A percentile compares a stretch with the other conserved stretches of the same genome.
These are phyloP conservation scores for Saprolegnia diclina DNA, from an alignment of 352 stramenopile species.

Conservation along the genomic window DNA sequence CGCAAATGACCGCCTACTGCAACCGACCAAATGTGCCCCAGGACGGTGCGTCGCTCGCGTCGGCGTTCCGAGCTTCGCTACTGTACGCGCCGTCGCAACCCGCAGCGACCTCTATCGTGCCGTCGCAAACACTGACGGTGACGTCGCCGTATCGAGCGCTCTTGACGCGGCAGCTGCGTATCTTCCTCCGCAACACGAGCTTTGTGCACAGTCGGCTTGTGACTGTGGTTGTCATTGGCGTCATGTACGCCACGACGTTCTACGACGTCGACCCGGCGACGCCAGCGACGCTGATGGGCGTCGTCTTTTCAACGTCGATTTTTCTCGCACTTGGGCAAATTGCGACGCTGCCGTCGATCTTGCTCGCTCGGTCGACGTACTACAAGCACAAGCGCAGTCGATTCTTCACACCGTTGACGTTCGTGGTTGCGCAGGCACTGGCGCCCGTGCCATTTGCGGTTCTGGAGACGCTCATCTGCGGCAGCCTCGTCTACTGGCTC, in stretches of 20 bases:
- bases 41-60: slow-evolving; percentile 37
- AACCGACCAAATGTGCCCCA: slow-evolving; percentile 6
- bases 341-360: slow-evolving; percentile 21
- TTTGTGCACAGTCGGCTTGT: slow-evolving; percentile 24
- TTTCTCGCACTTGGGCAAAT: slow-evolving; percentile 28
- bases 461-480: slow-evolving; percentile 21
- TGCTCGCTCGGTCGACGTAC: slow-evolving; percentile 30
- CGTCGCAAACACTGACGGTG: neutral
- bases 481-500: slow-evolving; percentile 29
- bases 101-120: too few relatives aligned
- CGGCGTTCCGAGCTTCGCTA: slow-evolving; percentile 42
- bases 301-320: slow-evolving; percentile 22
- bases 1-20: slow-evolving; percentile 27
- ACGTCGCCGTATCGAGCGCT: neutral
- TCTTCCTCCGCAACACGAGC: slow-evolving; percentile 19
- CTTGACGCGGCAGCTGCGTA: neutral
- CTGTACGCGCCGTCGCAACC: slow-evolving; percentile 32
- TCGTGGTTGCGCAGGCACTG: slow-evolving; percentile 23
- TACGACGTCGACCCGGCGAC: slow-evolving; percentile 24
- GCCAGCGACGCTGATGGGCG: slow-evolving; percentile 20
- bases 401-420: slow-evolving; percentile 26
- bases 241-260: slow-evolving; percentile 26
- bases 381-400: slow-evolving; percentile 33
- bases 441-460: slow-evolving; percentile 16
- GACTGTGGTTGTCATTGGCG: slow-evolving; percentile 27